A percentile compares a stretch with the other conserved stretches of the same genome.
phyloP scores from a whole-genome alignment of 192 early-diverging fungal species.

The Podila clonocystis region DNA sequence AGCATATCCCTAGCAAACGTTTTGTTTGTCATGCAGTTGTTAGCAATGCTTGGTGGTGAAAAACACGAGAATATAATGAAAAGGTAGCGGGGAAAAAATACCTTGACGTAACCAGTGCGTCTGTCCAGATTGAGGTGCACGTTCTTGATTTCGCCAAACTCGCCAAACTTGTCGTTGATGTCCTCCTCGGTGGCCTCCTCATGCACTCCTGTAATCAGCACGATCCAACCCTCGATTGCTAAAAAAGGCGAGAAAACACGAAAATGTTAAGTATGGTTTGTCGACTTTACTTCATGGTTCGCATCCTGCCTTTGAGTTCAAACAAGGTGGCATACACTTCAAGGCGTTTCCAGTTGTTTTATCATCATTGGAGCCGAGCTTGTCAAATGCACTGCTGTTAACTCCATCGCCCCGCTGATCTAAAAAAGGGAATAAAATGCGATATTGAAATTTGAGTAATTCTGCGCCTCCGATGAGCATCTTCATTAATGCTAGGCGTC shows the following conservation, averaged over 20 bases:
- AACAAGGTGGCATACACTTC: slow-evolving; percentile 27
- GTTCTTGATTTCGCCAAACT: slow-evolving; percentile 92
- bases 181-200: slow-evolving; percentile 96
- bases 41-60: not conserved
- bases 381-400: slow-evolving; percentile 27
- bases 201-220: slow-evolving; percentile 92
- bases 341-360: slow-evolving; percentile 34
- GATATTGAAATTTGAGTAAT: not conserved
- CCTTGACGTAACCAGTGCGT: slow-evolving; percentile 96
- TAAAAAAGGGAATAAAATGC: not conserved
- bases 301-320: not conserved
- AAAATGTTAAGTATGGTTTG: not conserved
- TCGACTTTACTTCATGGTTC: no score
- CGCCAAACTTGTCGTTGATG: slow-evolving; percentile 85
- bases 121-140: slow-evolving; percentile 94
- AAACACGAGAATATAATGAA: not conserved
- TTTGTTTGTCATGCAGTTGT: not conserved
- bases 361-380: slow-evolving; percentile 33
- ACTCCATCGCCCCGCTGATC: slow-evolving; percentile 35
- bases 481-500: not conserved
- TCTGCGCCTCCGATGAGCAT: not conserved
- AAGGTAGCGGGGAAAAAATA: slow-evolving; percentile 18
- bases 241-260: slow-evolving; percentile 3
- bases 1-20: slow-evolving; percentile 85
- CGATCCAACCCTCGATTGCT: slow-evolving; percentile 95